Evolutionary conservation across 2,329 filamentous ascomycete genomes (phyloP).

Genomic region (Phialophora tarda): DNA sequence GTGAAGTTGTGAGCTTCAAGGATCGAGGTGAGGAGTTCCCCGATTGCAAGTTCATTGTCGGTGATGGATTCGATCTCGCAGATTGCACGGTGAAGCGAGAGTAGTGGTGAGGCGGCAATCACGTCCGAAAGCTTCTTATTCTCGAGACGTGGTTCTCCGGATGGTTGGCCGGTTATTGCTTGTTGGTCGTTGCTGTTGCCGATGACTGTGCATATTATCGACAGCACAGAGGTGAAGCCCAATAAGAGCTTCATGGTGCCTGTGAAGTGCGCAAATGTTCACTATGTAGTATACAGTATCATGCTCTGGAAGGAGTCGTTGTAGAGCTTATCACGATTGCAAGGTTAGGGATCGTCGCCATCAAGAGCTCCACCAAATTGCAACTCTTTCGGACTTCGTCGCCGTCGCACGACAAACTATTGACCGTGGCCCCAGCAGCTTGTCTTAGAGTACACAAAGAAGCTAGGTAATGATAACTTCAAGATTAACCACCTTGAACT

Average conservation of each 20-base stretch:
- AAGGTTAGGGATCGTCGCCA: background rate
- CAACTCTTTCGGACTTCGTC: background rate
- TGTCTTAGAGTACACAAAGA: background rate
- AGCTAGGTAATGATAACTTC: background rate
- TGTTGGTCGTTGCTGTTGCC: background rate
- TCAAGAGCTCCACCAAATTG: background rate
- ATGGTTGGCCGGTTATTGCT: conserved; percentile 1
- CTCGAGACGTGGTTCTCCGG: background rate
- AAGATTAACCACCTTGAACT: background rate
- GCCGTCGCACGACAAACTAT: background rate
- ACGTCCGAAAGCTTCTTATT: conserved; percentile 44
- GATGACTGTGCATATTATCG: background rate
- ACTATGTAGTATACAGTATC: background rate
- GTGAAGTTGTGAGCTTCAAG: conserved; percentile 66
- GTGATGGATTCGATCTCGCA: conserved; percentile 74
- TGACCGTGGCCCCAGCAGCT: background rate
- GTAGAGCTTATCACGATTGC: background rate
- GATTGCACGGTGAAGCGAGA: conserved; percentile 77
- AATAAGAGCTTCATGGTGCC: background rate
- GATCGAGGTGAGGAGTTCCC: conserved; percentile 70
- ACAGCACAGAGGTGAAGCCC: background rate
- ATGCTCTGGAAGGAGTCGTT: background rate
- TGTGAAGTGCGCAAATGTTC: background rate
- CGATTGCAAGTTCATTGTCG: conserved; percentile 71
- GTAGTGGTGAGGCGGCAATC: conserved; percentile 58